phyloP scores from a whole-genome alignment of 179 eudicot species.

The Spinacia oleracea region DNA sequence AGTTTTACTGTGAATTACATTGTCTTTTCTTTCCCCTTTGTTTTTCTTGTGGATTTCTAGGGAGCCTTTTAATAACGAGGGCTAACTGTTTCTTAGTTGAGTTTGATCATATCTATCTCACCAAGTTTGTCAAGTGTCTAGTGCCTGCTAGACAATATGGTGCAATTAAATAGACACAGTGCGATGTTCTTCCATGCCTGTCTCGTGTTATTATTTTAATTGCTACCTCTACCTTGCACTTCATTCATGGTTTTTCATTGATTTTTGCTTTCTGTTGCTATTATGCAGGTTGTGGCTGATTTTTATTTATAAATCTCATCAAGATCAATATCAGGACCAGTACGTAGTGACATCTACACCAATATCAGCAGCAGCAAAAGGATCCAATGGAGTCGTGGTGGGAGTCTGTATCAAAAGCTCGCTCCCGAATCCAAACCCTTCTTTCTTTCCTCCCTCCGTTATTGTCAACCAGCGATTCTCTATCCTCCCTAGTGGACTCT shows the following conservation, averaged over 20 bases:
- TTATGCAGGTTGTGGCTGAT: neutral
- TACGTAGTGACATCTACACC: neutral
- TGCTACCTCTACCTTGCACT: neutral
- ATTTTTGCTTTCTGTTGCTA: neutral
- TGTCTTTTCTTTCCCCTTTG: too few species aligned
- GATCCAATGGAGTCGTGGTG: constrained; percentile 89
- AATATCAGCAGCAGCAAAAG: constrained; percentile 24
- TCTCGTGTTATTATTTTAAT: neutral
- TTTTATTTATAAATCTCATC: neutral
- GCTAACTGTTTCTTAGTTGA: neutral
- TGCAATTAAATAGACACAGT: neutral
- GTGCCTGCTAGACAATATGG: neutral
- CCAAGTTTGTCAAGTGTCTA: neutral
- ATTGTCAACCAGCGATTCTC: constrained; percentile 22
- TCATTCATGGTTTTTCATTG: neutral
- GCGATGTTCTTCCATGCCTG: neutral
- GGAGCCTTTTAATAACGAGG: neutral
- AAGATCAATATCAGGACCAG: neutral
- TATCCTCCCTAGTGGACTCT: constrained; percentile 73
- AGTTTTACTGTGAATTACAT: too few species aligned
- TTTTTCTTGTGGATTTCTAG: neutral
- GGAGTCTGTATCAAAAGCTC: constrained; percentile 86
- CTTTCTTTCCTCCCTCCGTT: constrained; percentile 49
- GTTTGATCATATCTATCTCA: neutral
- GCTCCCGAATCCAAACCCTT: constrained; percentile 55